phyloP scores from a whole-genome alignment of 495 filamentous ascomycete genomes.

The Penicillium silybi region DNA sequence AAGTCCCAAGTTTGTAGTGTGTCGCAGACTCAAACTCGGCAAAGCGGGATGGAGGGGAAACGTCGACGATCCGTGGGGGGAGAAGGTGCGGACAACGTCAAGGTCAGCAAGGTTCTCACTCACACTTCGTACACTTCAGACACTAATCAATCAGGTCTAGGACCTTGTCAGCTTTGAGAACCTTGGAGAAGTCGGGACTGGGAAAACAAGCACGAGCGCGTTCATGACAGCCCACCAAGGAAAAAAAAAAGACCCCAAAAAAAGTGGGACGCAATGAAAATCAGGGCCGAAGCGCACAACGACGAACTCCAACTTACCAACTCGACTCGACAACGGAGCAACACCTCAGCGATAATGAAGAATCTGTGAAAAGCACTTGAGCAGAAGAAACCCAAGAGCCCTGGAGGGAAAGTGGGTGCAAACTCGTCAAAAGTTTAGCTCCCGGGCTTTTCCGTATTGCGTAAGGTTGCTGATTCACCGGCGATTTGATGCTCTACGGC shows the following conservation, averaged over 20 bases:
- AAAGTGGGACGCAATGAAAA: constrained; percentile 20
- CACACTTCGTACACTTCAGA: constrained; percentile 23
- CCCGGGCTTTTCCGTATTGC: constrained; percentile 45
- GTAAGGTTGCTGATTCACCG: constrained; percentile 30
- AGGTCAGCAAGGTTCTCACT: constrained; percentile 16
- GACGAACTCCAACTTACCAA: background rate
- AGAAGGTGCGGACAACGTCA: background rate
- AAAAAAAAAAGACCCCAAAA: constrained; percentile 16
- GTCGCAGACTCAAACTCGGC: background rate
- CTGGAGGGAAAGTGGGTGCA: constrained; percentile 18
- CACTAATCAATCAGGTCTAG: constrained; percentile 14
- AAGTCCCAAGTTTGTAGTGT: background rate
- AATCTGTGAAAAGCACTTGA: no score
- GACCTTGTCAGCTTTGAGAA: constrained; percentile 31
- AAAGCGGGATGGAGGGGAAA: constrained; percentile 9
- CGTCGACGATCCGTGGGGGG: constrained; percentile 12
- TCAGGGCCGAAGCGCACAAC: constrained; percentile 5
- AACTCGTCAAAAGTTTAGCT: constrained; percentile 36
- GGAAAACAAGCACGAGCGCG: constrained; percentile 18
- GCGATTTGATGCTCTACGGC: constrained; percentile 18
- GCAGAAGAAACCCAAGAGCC: constrained; percentile 9
- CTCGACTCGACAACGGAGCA: background rate
- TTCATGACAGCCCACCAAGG: constrained; percentile 32
- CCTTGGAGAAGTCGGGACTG: constrained; percentile 19
- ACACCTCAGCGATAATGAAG: constrained; percentile 1